Base-by-base conservation (phyloP, 352 stramenopile genomes). In the Pythium sp. region DNA sequence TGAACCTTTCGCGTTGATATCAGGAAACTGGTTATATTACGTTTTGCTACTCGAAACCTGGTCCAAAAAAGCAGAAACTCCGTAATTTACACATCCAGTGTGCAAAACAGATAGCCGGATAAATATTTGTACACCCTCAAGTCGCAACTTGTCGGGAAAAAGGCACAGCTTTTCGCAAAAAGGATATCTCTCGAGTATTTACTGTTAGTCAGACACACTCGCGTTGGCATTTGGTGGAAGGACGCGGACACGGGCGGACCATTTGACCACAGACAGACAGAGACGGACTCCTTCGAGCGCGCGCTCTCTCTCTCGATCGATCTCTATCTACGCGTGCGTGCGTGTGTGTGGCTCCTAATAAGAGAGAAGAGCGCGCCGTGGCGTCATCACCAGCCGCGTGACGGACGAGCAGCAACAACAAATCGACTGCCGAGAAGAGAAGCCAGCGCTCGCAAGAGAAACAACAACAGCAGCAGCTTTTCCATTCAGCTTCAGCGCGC, bases 241-340 rank as follows among this genome's bases (percentile, higher is more conserved):
- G 55, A 60, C 55, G 55, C 55, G 55, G 55, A 60, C 55, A 30
- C 55, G 55, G 49, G 43, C 43, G 43, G 43, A 51, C 43, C 18
- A 51, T 51, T 51, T 2, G 49, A 20, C 49, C 41, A 28, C 47
- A 12, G 20, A 15, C 20, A 58, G 54, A 43, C 55, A 14, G 26
- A 32, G 53, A 58, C 15, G 4, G 26, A 38, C 28, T 28, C 54
- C 8, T 26, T 43, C 53, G 24, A 58, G 18, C 53, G 26, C 51
- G 28, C 51, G 28, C 53, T 58, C 24, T 58, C 53, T 38, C 54
- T 59, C 15, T 59, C 28, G 5, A 3, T 59, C 54, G 38, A 3
- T 46, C 38, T 46, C 15, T 18, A 15, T 59, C 53, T 58, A 14
- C 12, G 26, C 4, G 54, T 38, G 54, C 26, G 51, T 58, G 24